Evolutionary conservation across 116 monocot species (phyloP).

Genomic region (Dioscorea cayenensis): DNA sequence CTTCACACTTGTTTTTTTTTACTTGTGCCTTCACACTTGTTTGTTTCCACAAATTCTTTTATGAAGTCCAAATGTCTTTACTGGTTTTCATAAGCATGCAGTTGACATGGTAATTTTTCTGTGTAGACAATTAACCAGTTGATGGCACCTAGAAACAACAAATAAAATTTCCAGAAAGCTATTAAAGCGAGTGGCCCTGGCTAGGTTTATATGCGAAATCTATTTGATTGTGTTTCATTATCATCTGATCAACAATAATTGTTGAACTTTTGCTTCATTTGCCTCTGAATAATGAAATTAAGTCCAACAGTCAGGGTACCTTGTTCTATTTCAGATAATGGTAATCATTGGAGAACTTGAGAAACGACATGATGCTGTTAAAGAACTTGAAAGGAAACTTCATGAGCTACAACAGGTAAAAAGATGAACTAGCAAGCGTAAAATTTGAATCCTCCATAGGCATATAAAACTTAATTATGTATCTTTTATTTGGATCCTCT

Average conservation of each 20-base stretch:
- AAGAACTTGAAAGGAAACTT: constrained; percentile 46
- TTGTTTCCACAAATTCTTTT: too few relatives aligned
- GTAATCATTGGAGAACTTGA: constrained; percentile 45
- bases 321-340: constrained; percentile 25
- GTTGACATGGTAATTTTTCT: not conserved
- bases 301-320: not conserved
- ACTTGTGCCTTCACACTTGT: too few relatives aligned
- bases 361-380: constrained; percentile 42
- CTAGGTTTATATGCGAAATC: constrained; percentile 17
- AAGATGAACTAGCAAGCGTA: too few relatives aligned
- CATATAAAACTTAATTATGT: not conserved
- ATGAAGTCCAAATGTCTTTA: not conserved
- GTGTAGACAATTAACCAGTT: constrained; percentile 39
- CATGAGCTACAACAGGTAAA: constrained; percentile 52
- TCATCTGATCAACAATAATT: not conserved
- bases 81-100: not conserved
- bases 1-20: too few relatives aligned
- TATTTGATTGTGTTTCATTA: too few relatives aligned
- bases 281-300: too few relatives aligned
- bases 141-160: constrained; percentile 42
- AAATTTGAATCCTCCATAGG: not conserved
- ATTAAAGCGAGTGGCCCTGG: constrained; percentile 56
- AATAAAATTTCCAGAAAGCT: constrained; percentile 48
- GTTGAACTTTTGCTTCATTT: not conserved
- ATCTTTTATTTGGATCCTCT: not conserved